These are phyloP conservation scores for Chenopodium berlandieri DNA, from an alignment of 148 eudicot species.

Conservation along the genomic window DNA sequence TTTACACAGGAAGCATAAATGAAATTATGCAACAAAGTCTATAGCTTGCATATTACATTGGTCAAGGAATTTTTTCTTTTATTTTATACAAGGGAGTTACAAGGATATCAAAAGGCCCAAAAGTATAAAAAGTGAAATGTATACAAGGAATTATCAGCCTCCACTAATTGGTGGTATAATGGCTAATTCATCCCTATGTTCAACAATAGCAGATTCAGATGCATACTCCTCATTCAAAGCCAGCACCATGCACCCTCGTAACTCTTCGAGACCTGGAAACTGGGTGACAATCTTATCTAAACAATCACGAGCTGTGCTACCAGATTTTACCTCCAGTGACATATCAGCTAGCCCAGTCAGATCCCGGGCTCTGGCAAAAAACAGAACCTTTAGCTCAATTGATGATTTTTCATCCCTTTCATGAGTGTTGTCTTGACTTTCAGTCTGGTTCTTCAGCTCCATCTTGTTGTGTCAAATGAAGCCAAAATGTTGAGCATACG, in stretches of 20 bases:
- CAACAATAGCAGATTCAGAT: constrained; percentile 50
- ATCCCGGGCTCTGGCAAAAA: constrained; percentile 96
- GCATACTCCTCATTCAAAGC: constrained; percentile 93
- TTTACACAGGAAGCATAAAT: background rate
- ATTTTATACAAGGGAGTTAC: background rate
- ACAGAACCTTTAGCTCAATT: constrained; percentile 65
- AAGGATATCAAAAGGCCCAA: background rate
- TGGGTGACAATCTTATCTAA: constrained; percentile 49
- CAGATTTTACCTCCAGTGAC: constrained; percentile 57
- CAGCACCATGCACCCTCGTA: constrained; percentile 73
- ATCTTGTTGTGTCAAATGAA: constrained; percentile 19
- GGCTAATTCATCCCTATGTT: constrained; percentile 80
- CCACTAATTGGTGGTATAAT: constrained; percentile 96
- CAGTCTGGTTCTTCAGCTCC: constrained; percentile 23
- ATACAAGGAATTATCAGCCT: constrained; percentile 42
- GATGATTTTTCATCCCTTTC: constrained; percentile 24
- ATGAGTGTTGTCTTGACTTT: constrained; percentile 18
- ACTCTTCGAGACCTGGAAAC: constrained; percentile 71
- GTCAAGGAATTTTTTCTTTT: background rate
- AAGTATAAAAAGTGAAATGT: background rate
- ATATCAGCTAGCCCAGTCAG: constrained; percentile 68
- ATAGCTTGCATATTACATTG: constrained; percentile 10
- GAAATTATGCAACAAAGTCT: background rate
- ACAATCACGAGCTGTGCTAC: constrained; percentile 78
- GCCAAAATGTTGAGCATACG: background rate